Conservation (phyloP, 768 basidiomycete species). For the Leccinum pellstonianum region DNA sequence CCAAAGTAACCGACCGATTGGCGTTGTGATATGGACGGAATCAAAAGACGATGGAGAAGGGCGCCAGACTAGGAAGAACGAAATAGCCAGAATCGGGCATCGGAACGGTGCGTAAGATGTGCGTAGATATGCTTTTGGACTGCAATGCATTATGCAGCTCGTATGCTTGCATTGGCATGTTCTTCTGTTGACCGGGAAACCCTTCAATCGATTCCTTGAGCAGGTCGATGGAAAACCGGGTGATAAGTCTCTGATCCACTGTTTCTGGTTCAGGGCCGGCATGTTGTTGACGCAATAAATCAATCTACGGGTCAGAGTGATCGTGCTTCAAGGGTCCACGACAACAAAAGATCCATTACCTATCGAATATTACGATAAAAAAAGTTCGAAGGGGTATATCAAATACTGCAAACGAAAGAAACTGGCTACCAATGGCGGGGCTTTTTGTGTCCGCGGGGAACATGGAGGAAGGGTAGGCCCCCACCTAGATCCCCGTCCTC, state of each 20-base stretch:
- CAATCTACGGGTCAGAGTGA: not conserved
- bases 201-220: too few species aligned
- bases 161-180: slow-evolving; percentile 19
- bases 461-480: not conserved
- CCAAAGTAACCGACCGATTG: not conserved
- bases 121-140: too few species aligned
- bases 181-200: not conserved
- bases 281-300: too few species aligned
- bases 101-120: too few species aligned
- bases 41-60: not conserved
- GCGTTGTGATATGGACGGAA: not conserved
- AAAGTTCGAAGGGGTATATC: not conserved
- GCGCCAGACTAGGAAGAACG: too few species aligned
- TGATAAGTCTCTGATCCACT: too few species aligned
- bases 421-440: not conserved
- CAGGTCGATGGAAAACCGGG: too few species aligned
- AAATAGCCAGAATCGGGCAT: too few species aligned
- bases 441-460: not conserved
- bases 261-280: too few species aligned
- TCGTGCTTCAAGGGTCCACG: not conserved
- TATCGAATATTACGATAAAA: not conserved
- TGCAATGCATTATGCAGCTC: too few species aligned
- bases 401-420: not conserved
- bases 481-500: not conserved
- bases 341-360: not conserved